Percentiles rank a stretch among this genome's conserved stretches.
phyloP scores from a whole-genome alignment of 164 flowering plant species.

The Berberis vulgaris region DNA sequence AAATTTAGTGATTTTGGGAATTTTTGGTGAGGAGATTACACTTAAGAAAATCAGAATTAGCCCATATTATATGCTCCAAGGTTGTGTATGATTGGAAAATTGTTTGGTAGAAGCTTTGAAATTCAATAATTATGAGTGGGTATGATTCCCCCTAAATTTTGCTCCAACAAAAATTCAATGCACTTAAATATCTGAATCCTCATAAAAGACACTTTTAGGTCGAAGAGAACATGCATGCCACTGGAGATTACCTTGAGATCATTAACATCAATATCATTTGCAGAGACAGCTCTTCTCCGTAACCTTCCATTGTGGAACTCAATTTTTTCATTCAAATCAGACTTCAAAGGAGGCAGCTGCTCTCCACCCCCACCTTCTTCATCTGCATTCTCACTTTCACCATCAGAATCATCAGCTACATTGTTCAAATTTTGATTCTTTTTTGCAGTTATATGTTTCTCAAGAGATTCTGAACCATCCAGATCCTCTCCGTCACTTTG shows the following conservation, averaged over 20 bases:
- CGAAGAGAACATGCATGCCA: neutral
- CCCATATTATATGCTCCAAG: no score
- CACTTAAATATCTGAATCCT: no score
- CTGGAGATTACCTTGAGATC: slow-evolving; percentile 32
- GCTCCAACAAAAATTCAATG: no score
- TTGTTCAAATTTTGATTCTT: slow-evolving; percentile 8
- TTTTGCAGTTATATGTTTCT: slow-evolving; percentile 16
- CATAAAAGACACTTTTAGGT: neutral
- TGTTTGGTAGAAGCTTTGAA: no score
- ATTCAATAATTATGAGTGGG: no score
- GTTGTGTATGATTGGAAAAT: no score
- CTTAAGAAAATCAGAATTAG: no score
- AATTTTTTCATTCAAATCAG: slow-evolving; percentile 30
- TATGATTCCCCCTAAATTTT: no score
- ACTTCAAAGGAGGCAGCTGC: neutral
- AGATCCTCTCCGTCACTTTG: slow-evolving; percentile 22
- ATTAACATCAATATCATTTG: slow-evolving; percentile 28
- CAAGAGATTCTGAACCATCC: slow-evolving; percentile 29
- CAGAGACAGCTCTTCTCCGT: slow-evolving; percentile 68
- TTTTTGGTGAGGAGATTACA: no score
- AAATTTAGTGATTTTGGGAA: no score
- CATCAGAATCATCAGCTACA: slow-evolving; percentile 25
- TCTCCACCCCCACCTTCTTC: slow-evolving; percentile 6
- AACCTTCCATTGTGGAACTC: slow-evolving; percentile 67
- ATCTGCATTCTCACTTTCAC: slow-evolving; percentile 17